Evolutionary conservation across 2,329 filamentous ascomycete species (phyloP).

Genomic region (Cladophialophora yegresii): DNA sequence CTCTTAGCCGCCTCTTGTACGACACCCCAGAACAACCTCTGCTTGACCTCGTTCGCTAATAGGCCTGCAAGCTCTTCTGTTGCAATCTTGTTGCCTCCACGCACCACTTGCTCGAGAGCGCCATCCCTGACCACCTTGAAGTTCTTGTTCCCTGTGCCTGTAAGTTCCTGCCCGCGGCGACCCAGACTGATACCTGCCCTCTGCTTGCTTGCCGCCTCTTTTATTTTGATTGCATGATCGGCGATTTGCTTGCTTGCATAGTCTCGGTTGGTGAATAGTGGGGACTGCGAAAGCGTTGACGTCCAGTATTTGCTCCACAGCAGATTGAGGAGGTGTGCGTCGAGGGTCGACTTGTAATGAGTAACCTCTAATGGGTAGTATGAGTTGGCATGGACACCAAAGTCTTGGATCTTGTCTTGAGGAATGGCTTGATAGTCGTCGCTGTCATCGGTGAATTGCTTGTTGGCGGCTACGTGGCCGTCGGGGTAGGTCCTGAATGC

Average conservation of each 20-base stretch:
- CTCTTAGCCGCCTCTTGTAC: constrained; percentile 37
- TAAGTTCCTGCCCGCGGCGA: constrained; percentile 33
- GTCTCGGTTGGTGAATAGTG: constrained; percentile 87
- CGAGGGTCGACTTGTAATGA: constrained; percentile 91
- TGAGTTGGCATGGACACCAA: constrained; percentile 83
- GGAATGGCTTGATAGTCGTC: constrained; percentile 67
- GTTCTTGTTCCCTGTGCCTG: constrained; percentile 35
- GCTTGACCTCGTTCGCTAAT: constrained; percentile 54
- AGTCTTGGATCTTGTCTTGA: constrained; percentile 90
- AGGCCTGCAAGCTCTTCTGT: constrained; percentile 56
- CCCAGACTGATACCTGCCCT: constrained; percentile 30
- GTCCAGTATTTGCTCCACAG: constrained; percentile 99
- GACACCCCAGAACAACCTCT: constrained; percentile 52
- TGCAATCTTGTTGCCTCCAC: constrained; percentile 60
- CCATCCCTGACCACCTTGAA: constrained; percentile 45
- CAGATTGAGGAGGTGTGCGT: constrained; percentile 79
- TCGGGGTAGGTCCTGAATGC: constrained; percentile 90
- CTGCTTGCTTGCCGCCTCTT: constrained; percentile 58
- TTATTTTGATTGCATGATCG: constrained; percentile 81
- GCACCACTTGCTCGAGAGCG: constrained; percentile 56
- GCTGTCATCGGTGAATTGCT: constrained; percentile 45
- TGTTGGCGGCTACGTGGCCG: constrained; percentile 62
- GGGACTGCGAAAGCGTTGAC: constrained; percentile 87
- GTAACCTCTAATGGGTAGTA: constrained; percentile 93
- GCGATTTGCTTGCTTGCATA: constrained; percentile 90